A percentile compares a stretch with the other conserved stretches of the same genome.
Evolutionary conservation across 139 green algal species (phyloP).

Genomic region (Zygnema cylindricum): DNA sequence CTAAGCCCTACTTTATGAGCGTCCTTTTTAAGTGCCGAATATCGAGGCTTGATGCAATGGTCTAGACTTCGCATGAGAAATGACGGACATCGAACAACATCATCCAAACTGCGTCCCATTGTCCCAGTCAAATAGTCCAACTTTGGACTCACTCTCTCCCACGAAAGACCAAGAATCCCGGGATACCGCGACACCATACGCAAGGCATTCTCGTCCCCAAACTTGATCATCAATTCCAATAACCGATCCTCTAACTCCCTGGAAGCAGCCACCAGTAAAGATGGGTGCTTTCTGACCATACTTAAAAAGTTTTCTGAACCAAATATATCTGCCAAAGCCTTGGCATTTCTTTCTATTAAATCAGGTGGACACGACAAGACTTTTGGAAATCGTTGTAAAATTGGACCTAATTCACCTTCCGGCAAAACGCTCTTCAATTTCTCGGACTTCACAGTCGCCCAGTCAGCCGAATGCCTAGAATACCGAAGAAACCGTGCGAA

Average conservation of each 20-base stretch:
- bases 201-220: background rate
- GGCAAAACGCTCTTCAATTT: background rate
- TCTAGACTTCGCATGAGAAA: background rate
- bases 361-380: background rate
- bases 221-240: background rate
- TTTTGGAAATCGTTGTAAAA: background rate
- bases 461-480: background rate
- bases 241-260: background rate
- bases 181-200: background rate
- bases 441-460: background rate
- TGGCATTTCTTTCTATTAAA: background rate
- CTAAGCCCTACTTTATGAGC: background rate
- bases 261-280: background rate
- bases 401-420: background rate
- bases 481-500: background rate
- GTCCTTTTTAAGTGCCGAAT: background rate
- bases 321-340: background rate
- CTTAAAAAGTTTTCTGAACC: background rate
- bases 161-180: background rate
- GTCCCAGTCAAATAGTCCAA: background rate
- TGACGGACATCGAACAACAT: background rate
- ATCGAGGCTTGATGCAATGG: background rate
- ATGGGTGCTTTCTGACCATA: background rate
- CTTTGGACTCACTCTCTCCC: background rate
- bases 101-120: background rate